phyloP scores from a whole-genome alignment of 1,284 basidiomycete genomes.

The Sporisorium reilianum region DNA sequence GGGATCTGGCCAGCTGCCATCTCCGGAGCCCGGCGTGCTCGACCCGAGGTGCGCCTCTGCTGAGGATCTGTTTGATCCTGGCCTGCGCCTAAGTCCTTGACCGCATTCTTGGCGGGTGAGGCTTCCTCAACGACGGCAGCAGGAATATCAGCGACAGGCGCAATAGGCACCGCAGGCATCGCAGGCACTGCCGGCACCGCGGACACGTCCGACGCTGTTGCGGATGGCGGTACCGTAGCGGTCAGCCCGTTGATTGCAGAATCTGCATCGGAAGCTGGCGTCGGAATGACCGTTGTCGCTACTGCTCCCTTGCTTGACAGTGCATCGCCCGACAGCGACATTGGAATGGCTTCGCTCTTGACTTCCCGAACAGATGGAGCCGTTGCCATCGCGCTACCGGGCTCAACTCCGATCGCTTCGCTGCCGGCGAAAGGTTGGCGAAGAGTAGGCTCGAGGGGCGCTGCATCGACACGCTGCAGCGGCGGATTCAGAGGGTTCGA shows the following conservation, averaged over 20 bases:
- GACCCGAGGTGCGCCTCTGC: conserved; percentile 40
- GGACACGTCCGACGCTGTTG: neutral
- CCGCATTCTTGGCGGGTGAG: neutral
- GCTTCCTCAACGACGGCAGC: neutral
- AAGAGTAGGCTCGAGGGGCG: conserved; percentile 19
- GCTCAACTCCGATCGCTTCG: neutral
- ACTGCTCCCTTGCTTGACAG: neutral
- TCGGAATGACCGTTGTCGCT: neutral
- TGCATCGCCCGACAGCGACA: neutral
- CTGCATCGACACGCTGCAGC: conserved; percentile 9
- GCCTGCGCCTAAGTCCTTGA: neutral
- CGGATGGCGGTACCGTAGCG: neutral
- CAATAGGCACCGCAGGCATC: neutral
- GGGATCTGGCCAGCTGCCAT: conserved; percentile 53
- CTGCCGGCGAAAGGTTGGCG: conserved; percentile 10
- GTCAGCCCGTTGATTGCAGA: neutral
- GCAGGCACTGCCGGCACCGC: neutral
- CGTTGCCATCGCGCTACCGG: neutral
- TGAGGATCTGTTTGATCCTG: conserved; percentile 22
- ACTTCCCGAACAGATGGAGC: conserved; percentile 5
- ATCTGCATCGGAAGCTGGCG: neutral
- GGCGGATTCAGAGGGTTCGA: neutral
- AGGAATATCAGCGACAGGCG: neutral
- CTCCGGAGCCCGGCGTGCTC: conserved; percentile 46
- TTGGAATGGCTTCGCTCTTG: conserved; percentile 16